A percentile compares a stretch with the other conserved stretches of the same genome.
These are phyloP conservation scores for Alternaria alternata DNA, from an alignment of 2,329 filamentous ascomycete genomes.

Conservation along the genomic window DNA sequence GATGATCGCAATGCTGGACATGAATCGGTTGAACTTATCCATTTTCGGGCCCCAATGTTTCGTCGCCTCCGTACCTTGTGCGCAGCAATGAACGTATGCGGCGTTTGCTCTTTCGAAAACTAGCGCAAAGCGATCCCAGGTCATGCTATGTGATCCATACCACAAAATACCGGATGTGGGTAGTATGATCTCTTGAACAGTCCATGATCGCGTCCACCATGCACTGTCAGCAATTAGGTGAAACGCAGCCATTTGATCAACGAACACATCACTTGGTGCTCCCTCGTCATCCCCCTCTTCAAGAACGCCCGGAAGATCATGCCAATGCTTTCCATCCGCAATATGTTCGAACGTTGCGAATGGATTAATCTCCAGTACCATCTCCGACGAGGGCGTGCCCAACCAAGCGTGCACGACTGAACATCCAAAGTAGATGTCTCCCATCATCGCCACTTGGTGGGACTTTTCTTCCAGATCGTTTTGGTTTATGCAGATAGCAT, in stretches of 20 bases:
- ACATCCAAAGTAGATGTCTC: background rate
- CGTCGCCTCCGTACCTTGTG: background rate
- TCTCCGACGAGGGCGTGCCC: background rate
- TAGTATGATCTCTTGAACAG: slow-evolving; percentile 4
- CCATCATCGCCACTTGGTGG: slow-evolving; percentile 5
- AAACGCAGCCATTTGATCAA: background rate
- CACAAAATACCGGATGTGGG: background rate
- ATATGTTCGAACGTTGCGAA: background rate
- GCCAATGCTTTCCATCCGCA: background rate
- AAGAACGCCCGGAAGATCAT: background rate
- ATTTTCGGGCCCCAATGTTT: background rate
- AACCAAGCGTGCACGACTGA: slow-evolving; percentile 2
- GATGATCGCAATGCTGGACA: background rate
- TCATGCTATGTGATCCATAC: background rate
- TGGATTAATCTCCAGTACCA: background rate
- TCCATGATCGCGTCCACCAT: slow-evolving; percentile 8
- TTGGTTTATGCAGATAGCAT: slow-evolving; percentile 3
- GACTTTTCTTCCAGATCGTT: background rate
- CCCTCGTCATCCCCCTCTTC: background rate
- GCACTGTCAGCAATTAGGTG: background rate
- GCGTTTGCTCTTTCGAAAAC: background rate
- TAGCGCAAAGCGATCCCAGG: background rate
- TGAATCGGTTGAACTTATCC: background rate
- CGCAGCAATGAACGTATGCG: background rate
- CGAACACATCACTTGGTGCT: background rate